Evolutionary conservation across 257 asterid species (phyloP), one percentile per base, ranked within the genome.

Genomic region (Solanum chmielewskii): DNA sequence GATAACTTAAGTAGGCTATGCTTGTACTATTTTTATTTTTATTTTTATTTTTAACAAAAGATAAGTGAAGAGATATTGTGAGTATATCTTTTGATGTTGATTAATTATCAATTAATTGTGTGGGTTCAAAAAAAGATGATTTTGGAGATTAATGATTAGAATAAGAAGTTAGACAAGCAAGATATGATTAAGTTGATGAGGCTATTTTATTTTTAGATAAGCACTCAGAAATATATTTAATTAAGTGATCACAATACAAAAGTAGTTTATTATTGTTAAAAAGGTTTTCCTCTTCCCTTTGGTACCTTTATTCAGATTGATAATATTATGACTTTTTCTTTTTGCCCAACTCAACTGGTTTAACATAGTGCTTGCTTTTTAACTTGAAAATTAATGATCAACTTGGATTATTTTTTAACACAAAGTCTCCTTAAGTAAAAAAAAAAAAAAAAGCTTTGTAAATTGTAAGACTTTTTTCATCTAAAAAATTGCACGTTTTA

Each of bases 251-350:
- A 83, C 64, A 77, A 76, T 86, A 86, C 90, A 90, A 89, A 87
- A 93, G 0, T 31, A 70, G 29, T 80, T 87, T 86, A 89, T 91
- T 14, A 44, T 78, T 87, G 93, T 91, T 87, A 82, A 85, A 93
- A 92, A 90, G 90, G 86, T 70, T 60, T 90, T 87, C 37, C 73
- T 89, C 91, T 92, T 91, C 90, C 77, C 59, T 83, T 90, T 89
- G 90, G 74, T 88, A 89, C 87, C 90, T 75, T 88, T 77, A 18
- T 20, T 37, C 52, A 76, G 83, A 89, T 74, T 89, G 86, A 91
- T 87, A 86, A 76, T 87, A 80, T 87, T 87, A 85, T 85, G 88
- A 82, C 44, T 35, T 52, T 85, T 86, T 35, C 75, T 87, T 87
- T 83, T 44, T 25, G 86, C 89, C 87, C 87, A 87, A 87, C 93